These are phyloP conservation scores for Oxytropis ochrocephala DNA, from an alignment of 306 rosid genomes.

Conservation along the genomic window DNA sequence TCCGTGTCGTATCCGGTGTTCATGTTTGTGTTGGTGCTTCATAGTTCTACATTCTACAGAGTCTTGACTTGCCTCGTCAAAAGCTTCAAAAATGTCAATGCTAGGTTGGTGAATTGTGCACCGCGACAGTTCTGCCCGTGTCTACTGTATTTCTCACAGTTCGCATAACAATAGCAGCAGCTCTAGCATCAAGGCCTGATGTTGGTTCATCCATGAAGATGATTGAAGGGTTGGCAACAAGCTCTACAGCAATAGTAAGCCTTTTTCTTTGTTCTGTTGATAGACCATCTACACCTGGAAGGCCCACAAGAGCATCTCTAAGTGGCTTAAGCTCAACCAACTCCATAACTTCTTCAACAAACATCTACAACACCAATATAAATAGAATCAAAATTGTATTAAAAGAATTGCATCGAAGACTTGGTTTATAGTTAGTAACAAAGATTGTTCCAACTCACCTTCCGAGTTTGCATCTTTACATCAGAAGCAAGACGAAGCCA, in stretches of 20 bases:
- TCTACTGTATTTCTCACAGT: slow-evolving; percentile 27
- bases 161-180: slow-evolving; percentile 33
- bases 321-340: slow-evolving; percentile 48
- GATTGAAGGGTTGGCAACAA: slow-evolving; percentile 43
- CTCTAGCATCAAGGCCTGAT: slow-evolving; percentile 39
- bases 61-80: slow-evolving; percentile 28
- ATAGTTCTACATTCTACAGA: neutral
- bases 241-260: slow-evolving; percentile 51
- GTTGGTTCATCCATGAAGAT: slow-evolving; percentile 44
- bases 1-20: too few relatives aligned
- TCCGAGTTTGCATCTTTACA: slow-evolving; percentile 14
- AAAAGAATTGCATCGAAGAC: neutral
- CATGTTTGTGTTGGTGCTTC: too few relatives aligned
- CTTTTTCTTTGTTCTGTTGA: slow-evolving; percentile 55
- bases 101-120: slow-evolving; percentile 43
- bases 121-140: slow-evolving; percentile 32
- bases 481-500: slow-evolving; percentile 51
- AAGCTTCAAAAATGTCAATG: slow-evolving; percentile 35
- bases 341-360: slow-evolving; percentile 49
- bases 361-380: slow-evolving; percentile 25
- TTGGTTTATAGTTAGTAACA: neutral
- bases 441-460: slow-evolving; percentile 3
- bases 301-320: slow-evolving; percentile 47
- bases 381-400: neutral
- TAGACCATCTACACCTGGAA: slow-evolving; percentile 37